phyloP scores from a whole-genome alignment of 352 stramenopile species.

The Phytophthora megakarya region DNA sequence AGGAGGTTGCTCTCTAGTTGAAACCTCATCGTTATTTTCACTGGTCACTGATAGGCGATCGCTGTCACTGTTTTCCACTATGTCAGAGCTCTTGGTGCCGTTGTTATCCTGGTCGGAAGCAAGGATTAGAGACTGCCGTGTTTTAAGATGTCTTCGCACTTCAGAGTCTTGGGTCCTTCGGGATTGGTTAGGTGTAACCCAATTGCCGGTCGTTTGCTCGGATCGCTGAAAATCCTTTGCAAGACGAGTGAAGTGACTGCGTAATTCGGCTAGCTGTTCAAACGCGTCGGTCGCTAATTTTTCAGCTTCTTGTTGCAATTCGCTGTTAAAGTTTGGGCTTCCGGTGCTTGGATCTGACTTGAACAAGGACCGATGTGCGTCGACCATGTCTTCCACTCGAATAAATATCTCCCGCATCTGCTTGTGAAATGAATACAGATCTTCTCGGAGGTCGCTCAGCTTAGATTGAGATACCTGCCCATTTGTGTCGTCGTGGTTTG shows the following conservation, averaged over 20 bases:
- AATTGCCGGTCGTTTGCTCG: not conserved
- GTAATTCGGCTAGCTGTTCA: conserved; percentile 45
- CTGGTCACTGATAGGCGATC: conserved; percentile 5
- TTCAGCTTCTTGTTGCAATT: conserved; percentile 37
- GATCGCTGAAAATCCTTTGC: conserved; percentile 33
- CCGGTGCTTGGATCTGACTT: conserved; percentile 53
- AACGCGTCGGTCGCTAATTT: conserved; percentile 48
- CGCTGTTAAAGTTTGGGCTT: conserved; percentile 31
- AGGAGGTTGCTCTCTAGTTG: conserved; percentile 7
- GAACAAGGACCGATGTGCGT: conserved; percentile 65
- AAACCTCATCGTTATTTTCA: not conserved
- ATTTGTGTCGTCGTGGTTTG: not conserved
- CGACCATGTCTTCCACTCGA: conserved; percentile 68
- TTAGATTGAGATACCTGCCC: not conserved
- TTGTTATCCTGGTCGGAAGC: conserved; percentile 9
- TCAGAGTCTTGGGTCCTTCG: not conserved
- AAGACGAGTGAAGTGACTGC: conserved; percentile 44
- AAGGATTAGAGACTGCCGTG: not conserved
- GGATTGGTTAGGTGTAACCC: not conserved
- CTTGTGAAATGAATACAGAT: conserved; percentile 66
- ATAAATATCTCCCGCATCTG: conserved; percentile 66
- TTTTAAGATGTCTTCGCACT: not conserved
- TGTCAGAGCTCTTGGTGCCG: not conserved
- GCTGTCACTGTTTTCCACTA: conserved; percentile 5
- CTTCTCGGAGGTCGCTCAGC: conserved; percentile 44